Evolutionary conservation across 2,329 filamentous ascomycete genomes (phyloP).

Genomic region (Sporothrix protearum): DNA sequence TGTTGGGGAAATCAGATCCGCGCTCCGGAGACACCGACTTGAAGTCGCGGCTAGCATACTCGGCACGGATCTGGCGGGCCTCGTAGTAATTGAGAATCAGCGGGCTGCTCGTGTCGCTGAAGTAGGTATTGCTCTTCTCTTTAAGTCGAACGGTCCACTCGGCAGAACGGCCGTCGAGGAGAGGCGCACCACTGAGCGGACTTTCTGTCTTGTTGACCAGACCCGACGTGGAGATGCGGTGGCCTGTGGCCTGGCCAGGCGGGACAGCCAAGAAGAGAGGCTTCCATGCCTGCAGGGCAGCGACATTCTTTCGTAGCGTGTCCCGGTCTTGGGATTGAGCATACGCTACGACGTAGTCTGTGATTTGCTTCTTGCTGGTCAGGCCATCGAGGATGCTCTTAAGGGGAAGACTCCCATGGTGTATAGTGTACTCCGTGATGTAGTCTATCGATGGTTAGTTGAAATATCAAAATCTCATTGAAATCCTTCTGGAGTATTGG

Average conservation of each 20-base stretch:
- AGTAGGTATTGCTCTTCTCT: slow-evolving; percentile 13
- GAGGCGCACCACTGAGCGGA: slow-evolving; percentile 20
- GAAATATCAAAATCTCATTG: not conserved
- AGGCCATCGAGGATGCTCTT: not conserved
- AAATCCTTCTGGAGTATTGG: too few relatives aligned
- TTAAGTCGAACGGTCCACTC: slow-evolving; percentile 23
- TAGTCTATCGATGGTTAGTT: not conserved
- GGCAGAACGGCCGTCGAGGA: slow-evolving; percentile 19
- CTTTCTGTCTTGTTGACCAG: not conserved
- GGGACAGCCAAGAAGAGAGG: slow-evolving; percentile 13
- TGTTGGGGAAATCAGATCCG: slow-evolving; percentile 26
- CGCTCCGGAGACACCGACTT: slow-evolving; percentile 10
- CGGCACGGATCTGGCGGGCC: slow-evolving; percentile 23
- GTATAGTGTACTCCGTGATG: not conserved
- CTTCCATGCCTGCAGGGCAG: slow-evolving; percentile 19
- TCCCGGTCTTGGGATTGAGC: not conserved
- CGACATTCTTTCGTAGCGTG: not conserved
- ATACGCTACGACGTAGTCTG: not conserved
- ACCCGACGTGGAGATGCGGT: not conserved
- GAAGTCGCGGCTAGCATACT: slow-evolving; percentile 27
- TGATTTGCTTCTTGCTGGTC: slow-evolving; percentile 15
- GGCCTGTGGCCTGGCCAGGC: slow-evolving; percentile 15
- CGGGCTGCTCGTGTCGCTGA: not conserved
- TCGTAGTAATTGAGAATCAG: slow-evolving; percentile 23
- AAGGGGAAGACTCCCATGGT: not conserved